Evolutionary conservation across 306 rosid species (phyloP), one percentile per base, ranked within the genome.

Genomic region (Alnus rubra): DNA sequence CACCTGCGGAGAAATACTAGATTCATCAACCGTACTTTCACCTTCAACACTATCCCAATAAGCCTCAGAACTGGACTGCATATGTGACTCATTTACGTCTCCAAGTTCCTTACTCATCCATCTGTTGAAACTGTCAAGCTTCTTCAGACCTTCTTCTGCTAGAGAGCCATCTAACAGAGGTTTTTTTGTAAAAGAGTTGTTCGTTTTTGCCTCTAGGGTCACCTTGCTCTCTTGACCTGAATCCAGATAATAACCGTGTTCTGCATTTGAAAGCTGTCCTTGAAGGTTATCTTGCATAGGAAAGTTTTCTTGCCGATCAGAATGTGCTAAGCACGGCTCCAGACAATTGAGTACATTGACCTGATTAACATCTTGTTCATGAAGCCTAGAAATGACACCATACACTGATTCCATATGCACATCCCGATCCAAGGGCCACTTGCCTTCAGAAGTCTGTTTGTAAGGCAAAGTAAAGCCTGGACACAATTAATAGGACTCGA

Each of bases 71-170:
- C 81, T 83, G 76, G 92, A 84, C 71, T 85, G 93, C 75, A 76
- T 85, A 71, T 82, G 85, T 6, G 87, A 85, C 82, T 92, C 96
- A 68, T 84, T 80, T 65, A 94, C 89, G 74, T 92, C 98, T 75
- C 87, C 94, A 52, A 94, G 92, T 82, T 92, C 97, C 78, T 80
- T 90, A 77, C 85, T 87, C 93, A 92, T 89, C 97, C 97, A 94
- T 87, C 71, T 89, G 85, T 86, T 89, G 87, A 92, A 94, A 83
- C 97, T 94, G 82, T 92, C 96, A 39, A 81, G 86, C 87, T 90
- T 94, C 82, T 85, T 90, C 81, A 93, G 81, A 76, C 91, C 86
- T 81, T 33, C 69, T 63, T 86, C 92, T 59, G 77, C 71, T 11
- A 69, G 50, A 75, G 86, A 18, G 55, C 86, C 85, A 80, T 83